These are phyloP conservation scores for Ganoderma leucocontextum DNA, from an alignment of 1,284 basidiomycete genomes.

Conservation along the genomic window DNA sequence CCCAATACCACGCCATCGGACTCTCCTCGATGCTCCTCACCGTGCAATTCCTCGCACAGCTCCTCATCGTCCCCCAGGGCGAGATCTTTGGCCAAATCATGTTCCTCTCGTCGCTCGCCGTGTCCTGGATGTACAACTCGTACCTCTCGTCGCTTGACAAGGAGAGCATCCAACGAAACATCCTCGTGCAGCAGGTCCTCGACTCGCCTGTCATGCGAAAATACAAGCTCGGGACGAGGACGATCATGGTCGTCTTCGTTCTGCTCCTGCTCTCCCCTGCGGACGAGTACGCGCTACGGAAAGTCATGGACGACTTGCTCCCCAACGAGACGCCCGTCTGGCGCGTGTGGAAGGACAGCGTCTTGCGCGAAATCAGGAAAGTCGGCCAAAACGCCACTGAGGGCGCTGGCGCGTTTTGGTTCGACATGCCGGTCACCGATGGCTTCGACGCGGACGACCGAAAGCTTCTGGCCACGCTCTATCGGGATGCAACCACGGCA, in stretches of 20 bases:
- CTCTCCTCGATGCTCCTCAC: conserved; percentile 26
- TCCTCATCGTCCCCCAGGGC: conserved; percentile 28
- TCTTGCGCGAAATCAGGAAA: conserved; percentile 10
- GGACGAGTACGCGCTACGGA: conserved; percentile 14
- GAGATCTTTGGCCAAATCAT: conserved; percentile 28
- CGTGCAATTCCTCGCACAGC: conserved; percentile 27
- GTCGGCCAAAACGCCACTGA: not conserved
- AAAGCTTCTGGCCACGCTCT: conserved; percentile 10
- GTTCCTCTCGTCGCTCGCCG: conserved; percentile 26
- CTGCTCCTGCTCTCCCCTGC: conserved; percentile 24
- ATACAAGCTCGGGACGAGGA: conserved; percentile 22
- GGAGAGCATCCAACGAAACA: conserved; percentile 23
- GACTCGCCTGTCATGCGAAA: conserved; percentile 9
- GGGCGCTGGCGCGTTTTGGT: conserved; percentile 4
- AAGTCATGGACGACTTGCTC: conserved; percentile 19
- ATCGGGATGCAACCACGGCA: conserved; percentile 14
- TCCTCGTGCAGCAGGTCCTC: conserved; percentile 21
- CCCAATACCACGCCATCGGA: conserved; percentile 24
- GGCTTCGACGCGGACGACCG: conserved; percentile 4
- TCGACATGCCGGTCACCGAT: conserved; percentile 8
- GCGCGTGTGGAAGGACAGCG: conserved; percentile 17
- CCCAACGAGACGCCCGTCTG: conserved; percentile 23
- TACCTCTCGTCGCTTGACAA: conserved; percentile 28
- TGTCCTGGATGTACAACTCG: conserved; percentile 31
- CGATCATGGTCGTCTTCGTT: conserved; percentile 24